Base-by-base conservation (phyloP, 129 eudicot species). In the Tanacetum coccineum region DNA sequence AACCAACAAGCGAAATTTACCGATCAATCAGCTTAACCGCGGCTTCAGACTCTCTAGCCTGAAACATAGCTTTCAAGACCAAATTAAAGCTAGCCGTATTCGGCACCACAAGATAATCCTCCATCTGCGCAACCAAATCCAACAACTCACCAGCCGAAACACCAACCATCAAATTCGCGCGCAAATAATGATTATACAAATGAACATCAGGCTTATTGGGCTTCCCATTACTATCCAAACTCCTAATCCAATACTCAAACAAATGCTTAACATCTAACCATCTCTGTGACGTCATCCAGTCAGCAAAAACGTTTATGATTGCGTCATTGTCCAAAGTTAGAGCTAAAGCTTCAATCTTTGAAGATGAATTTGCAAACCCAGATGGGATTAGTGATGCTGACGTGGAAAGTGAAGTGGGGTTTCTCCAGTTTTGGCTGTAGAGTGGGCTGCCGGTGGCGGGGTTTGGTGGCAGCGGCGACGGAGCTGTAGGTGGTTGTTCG, bases 361-460 rank as follows among this genome's bases (percentile, higher is more conserved):
- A 42, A 7, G 74, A 13, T 0, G 80, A 51, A 11, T 59, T 17
- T 52, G 79, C 28, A 63, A 81, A 64, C 25, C 77, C 83, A 19
- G 75, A 21, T 13, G 89, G 83, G 56, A 72, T 68, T 2, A 73
- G 71, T 52, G 81, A 74, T 5, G 54, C 64, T 52, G 68, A 66
- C 25, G 65, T 13, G 30, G 77, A 62, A 54, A 4, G 74, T 12
- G 12, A 77, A 2, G 18, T 78, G 36, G 86, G 86, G 81, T 14
- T 87, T 9, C 88, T 77, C 96, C 93, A 87, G 80, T 84, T 87
- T 25, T 87, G 80, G 19, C 75, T 74, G 85, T 87, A 90, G 32
- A 79, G 81, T 1, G 96, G 98, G 78, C 88, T 85, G 1, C 95
- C 95, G 71, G 93, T 64, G 64, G 90, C 85, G 6, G 97, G 87